Conservation (phyloP, 805 yeast species). For the Yarrowia hollandica region DNA sequence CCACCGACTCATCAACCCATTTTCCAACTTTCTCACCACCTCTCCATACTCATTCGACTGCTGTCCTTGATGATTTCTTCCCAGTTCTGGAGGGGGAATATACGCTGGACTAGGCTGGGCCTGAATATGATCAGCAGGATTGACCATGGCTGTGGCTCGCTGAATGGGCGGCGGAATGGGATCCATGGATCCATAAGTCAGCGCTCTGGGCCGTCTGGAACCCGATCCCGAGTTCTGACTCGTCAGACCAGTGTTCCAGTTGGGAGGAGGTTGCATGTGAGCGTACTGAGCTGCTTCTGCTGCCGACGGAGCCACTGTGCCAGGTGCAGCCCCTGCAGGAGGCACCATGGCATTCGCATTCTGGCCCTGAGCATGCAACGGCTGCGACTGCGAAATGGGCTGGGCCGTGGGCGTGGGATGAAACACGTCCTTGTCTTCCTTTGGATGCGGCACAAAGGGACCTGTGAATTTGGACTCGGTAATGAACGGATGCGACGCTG, state of each 20-base stretch:
- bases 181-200: conserved; percentile 45
- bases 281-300: conserved; percentile 9
- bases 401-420: conserved; percentile 25
- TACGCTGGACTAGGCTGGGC: conserved; percentile 47
- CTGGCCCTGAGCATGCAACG: conserved; percentile 21
- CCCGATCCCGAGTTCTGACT: neutral
- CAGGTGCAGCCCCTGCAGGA: neutral
- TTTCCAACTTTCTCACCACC: conserved; percentile 39
- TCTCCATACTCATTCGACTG: conserved; percentile 34
- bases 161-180: conserved; percentile 46
- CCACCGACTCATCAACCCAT: conserved; percentile 33
- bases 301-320: neutral
- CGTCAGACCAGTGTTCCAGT: conserved; percentile 19
- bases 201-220: conserved; percentile 42
- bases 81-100: conserved; percentile 44
- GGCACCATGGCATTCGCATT: neutral
- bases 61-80: conserved; percentile 22
- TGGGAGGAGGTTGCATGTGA: conserved; percentile 20
- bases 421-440: conserved; percentile 27
- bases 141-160: conserved; percentile 46
- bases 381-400: conserved; percentile 22
- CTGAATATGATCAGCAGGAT: conserved; percentile 43
- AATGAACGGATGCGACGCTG: conserved; percentile 85
- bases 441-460: conserved; percentile 38
- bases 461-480: conserved; percentile 59